A percentile compares a stretch with the other conserved stretches of the same genome.
Evolutionary conservation across 2,329 filamentous ascomycete genomes (phyloP).

Genomic region (Calonectria henricotiae): DNA sequence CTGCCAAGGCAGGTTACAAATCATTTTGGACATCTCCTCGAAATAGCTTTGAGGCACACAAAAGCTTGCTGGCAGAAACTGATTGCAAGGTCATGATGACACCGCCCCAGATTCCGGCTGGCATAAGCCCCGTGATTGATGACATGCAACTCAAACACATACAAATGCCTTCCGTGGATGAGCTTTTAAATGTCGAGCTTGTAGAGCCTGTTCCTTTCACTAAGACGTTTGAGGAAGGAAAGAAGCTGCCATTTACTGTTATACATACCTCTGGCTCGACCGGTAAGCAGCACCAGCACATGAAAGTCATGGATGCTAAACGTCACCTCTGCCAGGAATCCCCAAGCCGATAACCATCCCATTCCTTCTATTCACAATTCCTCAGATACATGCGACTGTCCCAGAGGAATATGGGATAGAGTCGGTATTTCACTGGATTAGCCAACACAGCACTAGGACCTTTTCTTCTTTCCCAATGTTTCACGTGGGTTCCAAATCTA

Average conservation of each 20-base stretch:
- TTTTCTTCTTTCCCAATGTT: constrained; percentile 19
- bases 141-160: constrained; percentile 7
- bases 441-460: not conserved
- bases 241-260: constrained; percentile 7
- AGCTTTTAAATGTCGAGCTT: not conserved
- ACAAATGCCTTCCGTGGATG: constrained; percentile 9
- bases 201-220: not conserved
- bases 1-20: constrained; percentile 4
- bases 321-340: not conserved
- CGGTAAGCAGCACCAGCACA: not conserved
- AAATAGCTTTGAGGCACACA: constrained; percentile 12
- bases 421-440: not conserved
- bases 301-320: not conserved
- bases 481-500: not conserved
- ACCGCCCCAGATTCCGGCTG: not conserved
- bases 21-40: constrained; percentile 13
- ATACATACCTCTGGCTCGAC: constrained; percentile 12
- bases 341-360: not conserved
- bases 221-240: constrained; percentile 4
- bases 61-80: constrained; percentile 2
- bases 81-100: constrained; percentile 6
- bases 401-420: constrained; percentile 3
- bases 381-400: constrained; percentile 11
- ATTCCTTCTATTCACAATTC: constrained; percentile 2
- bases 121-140: constrained; percentile 1